phyloP scores from a whole-genome alignment of 495 filamentous ascomycete species.

The Penicillium longicatenatum region DNA sequence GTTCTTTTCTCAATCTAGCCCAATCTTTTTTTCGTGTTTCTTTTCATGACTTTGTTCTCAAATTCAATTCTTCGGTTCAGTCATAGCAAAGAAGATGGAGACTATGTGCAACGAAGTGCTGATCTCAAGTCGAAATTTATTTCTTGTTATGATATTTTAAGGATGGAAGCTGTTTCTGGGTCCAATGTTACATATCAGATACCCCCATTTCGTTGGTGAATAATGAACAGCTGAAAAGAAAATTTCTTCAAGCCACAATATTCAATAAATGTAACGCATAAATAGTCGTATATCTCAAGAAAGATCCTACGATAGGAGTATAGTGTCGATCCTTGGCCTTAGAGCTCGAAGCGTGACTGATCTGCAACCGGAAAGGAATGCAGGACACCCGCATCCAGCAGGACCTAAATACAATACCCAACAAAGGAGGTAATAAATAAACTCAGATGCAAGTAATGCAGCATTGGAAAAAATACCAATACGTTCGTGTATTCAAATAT shows the following conservation, averaged over 20 bases:
- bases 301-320: no score
- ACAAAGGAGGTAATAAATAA: slow-evolving; percentile 1
- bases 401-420: neutral
- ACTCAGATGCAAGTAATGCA: slow-evolving; percentile 1
- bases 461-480: neutral
- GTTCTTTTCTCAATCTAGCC: neutral
- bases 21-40: neutral
- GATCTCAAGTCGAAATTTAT: neutral
- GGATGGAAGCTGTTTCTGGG: neutral
- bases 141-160: no score
- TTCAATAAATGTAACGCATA: neutral
- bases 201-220: neutral
- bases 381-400: slow-evolving; percentile 2
- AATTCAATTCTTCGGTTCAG: neutral
- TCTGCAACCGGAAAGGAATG: slow-evolving; percentile 11
- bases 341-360: neutral
- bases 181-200: neutral
- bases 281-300: no score
- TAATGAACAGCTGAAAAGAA: neutral
- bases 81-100: neutral
- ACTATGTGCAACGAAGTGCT: neutral
- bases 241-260: neutral
- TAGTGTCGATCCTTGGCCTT: no score
- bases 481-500: neutral
- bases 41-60: neutral